Conservation (phyloP, 768 basidiomycete genomes). For the Suillus alpinus region DNA sequence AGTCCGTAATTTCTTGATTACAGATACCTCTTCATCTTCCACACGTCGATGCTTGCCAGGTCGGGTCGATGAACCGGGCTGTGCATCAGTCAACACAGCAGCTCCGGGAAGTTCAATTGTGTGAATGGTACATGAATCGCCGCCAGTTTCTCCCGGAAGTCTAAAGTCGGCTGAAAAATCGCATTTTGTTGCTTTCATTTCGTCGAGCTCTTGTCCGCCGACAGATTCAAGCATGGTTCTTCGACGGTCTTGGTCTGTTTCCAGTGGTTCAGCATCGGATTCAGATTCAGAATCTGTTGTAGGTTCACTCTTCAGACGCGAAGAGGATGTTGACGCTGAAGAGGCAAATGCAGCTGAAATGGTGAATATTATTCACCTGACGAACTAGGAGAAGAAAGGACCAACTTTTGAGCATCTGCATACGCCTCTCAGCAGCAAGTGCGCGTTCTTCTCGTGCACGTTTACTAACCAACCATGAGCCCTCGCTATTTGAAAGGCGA, state of each 20-base stretch:
- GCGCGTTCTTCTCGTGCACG: conserved; percentile 79
- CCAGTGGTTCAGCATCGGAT: conserved; percentile 41
- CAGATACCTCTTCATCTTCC: conserved; percentile 20
- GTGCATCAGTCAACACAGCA: background rate
- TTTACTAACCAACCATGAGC: conserved; percentile 46
- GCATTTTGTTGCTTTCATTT: conserved; percentile 41
- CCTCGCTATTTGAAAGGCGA: background rate
- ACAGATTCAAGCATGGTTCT: conserved; percentile 48
- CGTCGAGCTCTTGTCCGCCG: conserved; percentile 40
- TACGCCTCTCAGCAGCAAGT: conserved; percentile 64
- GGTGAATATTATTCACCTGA: background rate
- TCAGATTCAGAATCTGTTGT: conserved; percentile 31
- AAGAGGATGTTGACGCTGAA: conserved; percentile 6
- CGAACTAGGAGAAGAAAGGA: conserved; percentile 21
- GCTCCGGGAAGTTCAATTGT: background rate
- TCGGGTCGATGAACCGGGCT: conserved; percentile 3
- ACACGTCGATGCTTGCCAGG: conserved; percentile 19
- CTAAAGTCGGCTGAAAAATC: conserved; percentile 53
- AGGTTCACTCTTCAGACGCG: conserved; percentile 10
- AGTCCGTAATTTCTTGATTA: conserved; percentile 18
- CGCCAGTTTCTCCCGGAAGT: conserved; percentile 24
- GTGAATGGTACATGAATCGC: conserved; percentile 2
- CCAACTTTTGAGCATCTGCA: conserved; percentile 42
- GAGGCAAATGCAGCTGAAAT: background rate
- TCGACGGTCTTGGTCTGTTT: conserved; percentile 50